Conservation (phyloP, 441 rosid species). For the Metrosideros polymorpha region DNA sequence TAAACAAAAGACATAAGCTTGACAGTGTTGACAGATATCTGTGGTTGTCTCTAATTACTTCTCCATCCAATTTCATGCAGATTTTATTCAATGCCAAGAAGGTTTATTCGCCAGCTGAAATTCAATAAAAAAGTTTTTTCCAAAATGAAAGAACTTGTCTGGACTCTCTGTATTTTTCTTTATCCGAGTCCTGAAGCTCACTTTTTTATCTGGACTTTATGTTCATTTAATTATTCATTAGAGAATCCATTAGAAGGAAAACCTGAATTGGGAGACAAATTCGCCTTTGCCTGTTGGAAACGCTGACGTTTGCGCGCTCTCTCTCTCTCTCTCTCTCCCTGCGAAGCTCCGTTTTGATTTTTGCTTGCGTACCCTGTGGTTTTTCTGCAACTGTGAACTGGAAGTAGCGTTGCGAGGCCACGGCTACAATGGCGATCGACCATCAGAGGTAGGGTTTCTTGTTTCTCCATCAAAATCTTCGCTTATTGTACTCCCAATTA, state of each 20-base stretch:
- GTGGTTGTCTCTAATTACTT: not conserved
- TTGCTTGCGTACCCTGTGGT: not conserved
- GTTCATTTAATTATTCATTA: not conserved
- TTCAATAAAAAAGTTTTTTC: not conserved
- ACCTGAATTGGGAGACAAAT: accelerated
- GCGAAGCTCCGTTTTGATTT: not conserved
- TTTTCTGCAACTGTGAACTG: not conserved
- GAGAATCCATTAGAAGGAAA: not conserved
- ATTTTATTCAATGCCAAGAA: not conserved
- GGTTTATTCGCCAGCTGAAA: not conserved
- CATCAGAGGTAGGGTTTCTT: not conserved
- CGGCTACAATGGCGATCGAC: not conserved
- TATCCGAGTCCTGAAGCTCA: not conserved
- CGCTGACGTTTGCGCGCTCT: not conserved
- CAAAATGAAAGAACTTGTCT: not conserved
- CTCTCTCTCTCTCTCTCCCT: not conserved
- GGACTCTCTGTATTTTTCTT: not conserved
- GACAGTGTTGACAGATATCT: accelerated
- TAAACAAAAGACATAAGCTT: not conserved
- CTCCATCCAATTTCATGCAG: not conserved
- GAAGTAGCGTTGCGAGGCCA: not conserved
- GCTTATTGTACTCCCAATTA: not conserved
- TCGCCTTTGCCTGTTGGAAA: not conserved
- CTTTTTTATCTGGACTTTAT: not conserved
- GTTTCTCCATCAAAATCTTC: not conserved